Evolutionary conservation across 495 filamentous ascomycete species (phyloP).

Genomic region (Neurospora hispaniola): DNA sequence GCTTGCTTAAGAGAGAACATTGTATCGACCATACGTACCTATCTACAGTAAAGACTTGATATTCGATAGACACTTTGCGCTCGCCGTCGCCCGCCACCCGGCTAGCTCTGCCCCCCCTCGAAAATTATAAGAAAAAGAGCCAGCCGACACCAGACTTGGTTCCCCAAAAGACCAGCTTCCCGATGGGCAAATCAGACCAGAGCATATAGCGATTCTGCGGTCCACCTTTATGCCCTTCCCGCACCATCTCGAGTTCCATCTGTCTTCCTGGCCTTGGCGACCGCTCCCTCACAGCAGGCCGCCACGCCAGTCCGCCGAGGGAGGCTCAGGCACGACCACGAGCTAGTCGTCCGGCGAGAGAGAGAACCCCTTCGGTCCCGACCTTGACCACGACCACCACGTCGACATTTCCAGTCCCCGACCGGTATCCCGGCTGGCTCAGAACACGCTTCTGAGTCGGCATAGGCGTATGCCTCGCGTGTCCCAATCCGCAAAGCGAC

Average conservation of each 20-base stretch:
- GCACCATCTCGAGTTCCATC: neutral
- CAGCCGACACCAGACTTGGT: neutral
- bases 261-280: neutral
- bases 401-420: constrained; percentile 1
- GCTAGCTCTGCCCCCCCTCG: neutral
- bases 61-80: neutral
- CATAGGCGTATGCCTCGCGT: constrained; percentile 60
- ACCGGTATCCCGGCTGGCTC: constrained; percentile 30
- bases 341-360: neutral
- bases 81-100: neutral
- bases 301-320: neutral
- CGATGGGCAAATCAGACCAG: neutral
- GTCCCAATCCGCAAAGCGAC: constrained; percentile 56
- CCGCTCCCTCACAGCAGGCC: neutral
- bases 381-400: neutral
- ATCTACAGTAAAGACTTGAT: neutral
- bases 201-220: neutral
- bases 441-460: constrained; percentile 41
- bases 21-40: neutral
- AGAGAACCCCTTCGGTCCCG: neutral
- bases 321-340: neutral
- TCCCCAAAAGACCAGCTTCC: neutral
- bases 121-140: neutral
- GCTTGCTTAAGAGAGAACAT: neutral
- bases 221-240: neutral